Conservation (phyloP, 1,284 basidiomycete genomes). For the Anthracocystis walkeri region DNA sequence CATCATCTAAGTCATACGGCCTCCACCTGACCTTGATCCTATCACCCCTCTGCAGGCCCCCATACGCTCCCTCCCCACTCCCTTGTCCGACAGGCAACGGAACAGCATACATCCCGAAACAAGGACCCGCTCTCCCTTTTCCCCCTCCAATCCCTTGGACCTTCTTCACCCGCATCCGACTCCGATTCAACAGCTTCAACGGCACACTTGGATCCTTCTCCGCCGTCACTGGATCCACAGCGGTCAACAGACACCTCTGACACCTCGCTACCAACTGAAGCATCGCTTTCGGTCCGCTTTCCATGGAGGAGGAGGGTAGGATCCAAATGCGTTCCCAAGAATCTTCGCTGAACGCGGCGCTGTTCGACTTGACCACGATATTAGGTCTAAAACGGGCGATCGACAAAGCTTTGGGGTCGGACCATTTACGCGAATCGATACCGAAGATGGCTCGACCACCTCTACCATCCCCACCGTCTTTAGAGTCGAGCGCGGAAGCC, state of each 20-base stretch:
- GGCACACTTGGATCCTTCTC: conserved; percentile 54
- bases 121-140: conserved; percentile 43
- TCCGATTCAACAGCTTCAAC: conserved; percentile 45
- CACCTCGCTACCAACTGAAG: conserved; percentile 57
- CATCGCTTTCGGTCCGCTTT: conserved; percentile 15
- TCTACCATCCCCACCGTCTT: conserved; percentile 8
- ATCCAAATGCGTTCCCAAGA: conserved; percentile 56
- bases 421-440: conserved; percentile 21
- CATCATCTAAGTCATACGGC: conserved; percentile 33
- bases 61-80: conserved; percentile 17
- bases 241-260: conserved; percentile 55
- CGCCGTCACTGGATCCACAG: conserved; percentile 55
- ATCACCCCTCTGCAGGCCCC: conserved; percentile 34
- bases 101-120: conserved; percentile 62
- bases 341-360: conserved; percentile 46
- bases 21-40: conserved; percentile 36
- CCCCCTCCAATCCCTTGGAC: conserved; percentile 13
- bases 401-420: conserved; percentile 8
- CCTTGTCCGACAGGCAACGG: conserved; percentile 28
- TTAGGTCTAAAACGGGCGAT: conserved; percentile 58
- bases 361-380: conserved; percentile 29
- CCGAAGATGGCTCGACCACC: conserved; percentile 27
- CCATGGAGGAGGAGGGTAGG: neutral
- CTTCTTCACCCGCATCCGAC: conserved; percentile 49
- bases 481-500: conserved; percentile 7